These are phyloP conservation scores for Penicillium salamii DNA, from an alignment of 495 filamentous ascomycete species.

Conservation along the genomic window DNA sequence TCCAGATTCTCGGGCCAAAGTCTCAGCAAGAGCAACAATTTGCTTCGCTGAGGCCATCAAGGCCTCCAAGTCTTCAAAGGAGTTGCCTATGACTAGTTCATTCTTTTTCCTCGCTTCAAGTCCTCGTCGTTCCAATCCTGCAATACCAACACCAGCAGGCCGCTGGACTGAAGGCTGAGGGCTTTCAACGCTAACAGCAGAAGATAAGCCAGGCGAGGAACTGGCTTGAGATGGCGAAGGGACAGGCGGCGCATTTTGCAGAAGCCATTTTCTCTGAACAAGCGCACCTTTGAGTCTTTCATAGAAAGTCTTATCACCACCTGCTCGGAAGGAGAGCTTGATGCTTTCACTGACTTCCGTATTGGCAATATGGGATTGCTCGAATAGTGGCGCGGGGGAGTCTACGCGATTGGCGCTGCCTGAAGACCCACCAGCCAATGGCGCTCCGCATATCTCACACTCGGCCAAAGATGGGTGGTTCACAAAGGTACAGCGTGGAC, in stretches of 20 bases:
- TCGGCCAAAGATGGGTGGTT: slow-evolving; percentile 85
- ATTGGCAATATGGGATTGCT: slow-evolving; percentile 34
- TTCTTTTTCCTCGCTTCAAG: slow-evolving; percentile 85
- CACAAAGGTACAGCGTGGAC: slow-evolving; percentile 88
- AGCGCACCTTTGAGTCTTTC: slow-evolving; percentile 84
- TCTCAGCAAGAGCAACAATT: slow-evolving; percentile 88
- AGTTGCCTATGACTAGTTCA: slow-evolving; percentile 85
- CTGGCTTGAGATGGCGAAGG: slow-evolving; percentile 56
- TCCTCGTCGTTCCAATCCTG: slow-evolving; percentile 82
- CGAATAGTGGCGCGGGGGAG: slow-evolving; percentile 71
- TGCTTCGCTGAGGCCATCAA: slow-evolving; percentile 97
- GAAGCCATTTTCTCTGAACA: slow-evolving; percentile 93
- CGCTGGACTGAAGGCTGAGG: slow-evolving; percentile 33
- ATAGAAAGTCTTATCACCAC: slow-evolving; percentile 86
- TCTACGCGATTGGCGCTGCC: slow-evolving; percentile 48
- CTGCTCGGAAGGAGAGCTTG: slow-evolving; percentile 86
- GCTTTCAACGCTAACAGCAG: slow-evolving; percentile 15
- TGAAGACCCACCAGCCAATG: slow-evolving; percentile 34
- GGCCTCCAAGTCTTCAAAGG: slow-evolving; percentile 95
- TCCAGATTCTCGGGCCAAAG: slow-evolving; percentile 69
- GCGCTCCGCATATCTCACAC: slow-evolving; percentile 89
- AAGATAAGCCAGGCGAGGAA: slow-evolving; percentile 17
- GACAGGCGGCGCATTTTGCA: slow-evolving; percentile 88
- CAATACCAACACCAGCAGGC: slow-evolving; percentile 78
- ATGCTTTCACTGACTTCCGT: slow-evolving; percentile 69